Base-by-base conservation (phyloP, 495 filamentous ascomycete genomes). In the Elasticomyces elasticus region DNA sequence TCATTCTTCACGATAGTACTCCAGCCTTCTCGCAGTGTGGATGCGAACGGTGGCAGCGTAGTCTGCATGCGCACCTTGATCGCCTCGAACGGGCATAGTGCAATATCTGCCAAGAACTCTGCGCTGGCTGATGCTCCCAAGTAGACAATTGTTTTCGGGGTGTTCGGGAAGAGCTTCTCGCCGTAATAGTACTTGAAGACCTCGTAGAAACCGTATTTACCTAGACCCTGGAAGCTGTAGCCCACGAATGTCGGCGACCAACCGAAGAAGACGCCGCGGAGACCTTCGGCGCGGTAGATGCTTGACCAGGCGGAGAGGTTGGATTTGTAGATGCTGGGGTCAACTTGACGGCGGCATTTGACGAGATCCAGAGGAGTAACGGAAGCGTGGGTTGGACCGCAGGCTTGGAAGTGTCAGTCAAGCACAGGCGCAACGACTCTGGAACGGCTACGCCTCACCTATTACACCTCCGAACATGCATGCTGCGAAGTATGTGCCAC, bases 151-250 rank as follows among this genome's bases (percentile, higher is more conserved):
- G 83, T 84, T 63, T 79, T 79, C 66, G 82, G 82, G 45, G 64
- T 66, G 48, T 76, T 70, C 17, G 81, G 81, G 67, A 83, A 82
- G 28, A 83, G 46, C 51, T 72, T 69, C 51, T 85, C 79, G 56
- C 81, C 81, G 66, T 86, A 86, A 23, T 76, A 61, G 67, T 86
- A 74, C 63, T 86, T 86, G 76, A 86, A 86, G 64, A 84, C 77
- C 54, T 86, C 83, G 64, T 86, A 86, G 68, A 84, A 77, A 13
- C 83, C 83, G 64, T 86, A 86, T 66, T 86, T 86, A n/a, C 83
- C 83, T 47, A 80, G 81, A n/a, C 83, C 83, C 59, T 86, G 83
- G 60, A 84, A 74, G 31, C 76, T 80, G 73, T 86, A 86, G 28
- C 82, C 83, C 9, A 84, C 64, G 52, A 84, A 79, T 19, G 83